Conservation (phyloP, 805 yeast genomes). For the Phaffomyces thermotolerans region DNA sequence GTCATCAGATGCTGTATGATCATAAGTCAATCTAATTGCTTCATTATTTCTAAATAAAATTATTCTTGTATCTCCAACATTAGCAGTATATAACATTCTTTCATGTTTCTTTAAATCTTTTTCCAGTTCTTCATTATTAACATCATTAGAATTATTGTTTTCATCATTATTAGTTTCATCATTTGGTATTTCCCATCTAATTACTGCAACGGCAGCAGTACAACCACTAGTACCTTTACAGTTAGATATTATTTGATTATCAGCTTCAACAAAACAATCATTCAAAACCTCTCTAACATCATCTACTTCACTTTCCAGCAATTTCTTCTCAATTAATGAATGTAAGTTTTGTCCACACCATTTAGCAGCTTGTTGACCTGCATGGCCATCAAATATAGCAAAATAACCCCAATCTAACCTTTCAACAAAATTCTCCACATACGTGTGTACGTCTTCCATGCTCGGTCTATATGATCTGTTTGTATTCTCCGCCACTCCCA, state of each 20-base stretch:
- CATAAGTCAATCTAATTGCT: constrained; percentile 79
- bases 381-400: constrained; percentile 96
- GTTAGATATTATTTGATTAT: constrained; percentile 52
- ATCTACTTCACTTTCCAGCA: constrained; percentile 38
- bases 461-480: constrained; percentile 74
- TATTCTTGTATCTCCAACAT: constrained; percentile 89
- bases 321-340: constrained; percentile 51
- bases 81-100: constrained; percentile 84
- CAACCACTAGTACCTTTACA: constrained; percentile 77
- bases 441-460: constrained; percentile 96
- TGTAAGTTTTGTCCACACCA: constrained; percentile 92
- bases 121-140: background rate
- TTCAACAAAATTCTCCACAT: constrained; percentile 89
- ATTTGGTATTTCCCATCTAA: constrained; percentile 67
- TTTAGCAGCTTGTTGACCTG: constrained; percentile 86
- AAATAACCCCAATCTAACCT: constrained; percentile 89
- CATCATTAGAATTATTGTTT: background rate
- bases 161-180: constrained; percentile 5
- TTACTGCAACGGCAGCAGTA: constrained; percentile 90
- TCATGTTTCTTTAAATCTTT: constrained; percentile 33
- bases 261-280: constrained; percentile 70
- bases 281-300: constrained; percentile 63
- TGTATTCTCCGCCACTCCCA: constrained; percentile 89
- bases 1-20: constrained; percentile 84
- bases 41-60: constrained; percentile 69